Conservation (phyloP, 108 stramenopile genomes). For the Heterococcus sp. region DNA sequence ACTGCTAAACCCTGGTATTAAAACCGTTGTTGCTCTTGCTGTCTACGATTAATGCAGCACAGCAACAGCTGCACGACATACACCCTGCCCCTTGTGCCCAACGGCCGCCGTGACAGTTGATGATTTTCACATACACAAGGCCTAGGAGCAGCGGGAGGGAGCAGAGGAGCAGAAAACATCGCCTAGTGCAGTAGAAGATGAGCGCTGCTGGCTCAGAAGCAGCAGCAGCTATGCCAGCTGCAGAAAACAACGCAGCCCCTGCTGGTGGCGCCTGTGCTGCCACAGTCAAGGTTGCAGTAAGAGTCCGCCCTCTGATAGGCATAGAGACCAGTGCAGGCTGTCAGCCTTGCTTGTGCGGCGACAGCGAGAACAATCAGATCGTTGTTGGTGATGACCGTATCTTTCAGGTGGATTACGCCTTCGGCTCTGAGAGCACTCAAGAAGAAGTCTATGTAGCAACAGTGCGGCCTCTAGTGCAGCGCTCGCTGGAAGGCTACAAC, state of each 20-base stretch:
- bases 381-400: constrained; percentile 15
- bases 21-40: too few relatives aligned
- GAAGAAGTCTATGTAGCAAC: constrained; percentile 66
- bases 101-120: too few relatives aligned
- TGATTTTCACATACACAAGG: too few relatives aligned
- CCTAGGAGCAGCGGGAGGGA: too few relatives aligned
- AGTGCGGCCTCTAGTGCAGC: constrained; percentile 63
- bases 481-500: constrained; percentile 66
- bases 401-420: constrained; percentile 50
- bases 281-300: constrained; percentile 38
- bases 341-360: constrained; percentile 12
- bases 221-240: neutral
- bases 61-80: too few relatives aligned
- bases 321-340: constrained; percentile 24
- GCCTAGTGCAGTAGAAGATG: too few relatives aligned
- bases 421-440: constrained; percentile 46
- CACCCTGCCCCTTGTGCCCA: too few relatives aligned
- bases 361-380: constrained; percentile 31
- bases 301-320: constrained; percentile 16
- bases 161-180: too few relatives aligned
- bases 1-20: too few relatives aligned
- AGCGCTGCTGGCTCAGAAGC: too few relatives aligned
- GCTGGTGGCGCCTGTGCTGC: neutral
- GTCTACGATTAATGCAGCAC: too few relatives aligned
- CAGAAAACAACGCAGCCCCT: too few relatives aligned